Percentiles rank a stretch among this genome's conserved stretches.
Evolutionary conservation across 2,329 filamentous ascomycete species (phyloP).

Genomic region (Calonectria hawksworthii): DNA sequence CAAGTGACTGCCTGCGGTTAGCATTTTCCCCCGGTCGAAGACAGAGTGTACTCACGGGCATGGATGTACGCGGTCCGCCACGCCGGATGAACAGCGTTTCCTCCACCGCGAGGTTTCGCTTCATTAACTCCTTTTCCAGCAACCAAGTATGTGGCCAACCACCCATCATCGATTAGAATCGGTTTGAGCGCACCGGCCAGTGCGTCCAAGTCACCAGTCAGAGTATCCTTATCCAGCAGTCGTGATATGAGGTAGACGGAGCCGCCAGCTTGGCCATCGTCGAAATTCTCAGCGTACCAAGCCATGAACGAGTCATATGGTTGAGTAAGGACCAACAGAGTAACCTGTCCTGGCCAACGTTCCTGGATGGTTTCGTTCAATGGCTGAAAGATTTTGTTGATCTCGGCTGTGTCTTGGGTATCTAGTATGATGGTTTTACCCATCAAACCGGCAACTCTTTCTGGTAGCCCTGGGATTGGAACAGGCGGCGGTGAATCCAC

Average conservation of each 20-base stretch:
- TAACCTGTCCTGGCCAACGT: not conserved
- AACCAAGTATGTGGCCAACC: not conserved
- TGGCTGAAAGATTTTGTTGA: not conserved
- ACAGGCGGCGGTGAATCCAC: not conserved
- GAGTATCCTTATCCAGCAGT: not conserved
- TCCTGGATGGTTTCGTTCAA: not conserved
- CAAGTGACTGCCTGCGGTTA: not conserved
- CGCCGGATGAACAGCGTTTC: not conserved
- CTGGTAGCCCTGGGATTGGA: not conserved
- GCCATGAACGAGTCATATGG: conserved; percentile 2
- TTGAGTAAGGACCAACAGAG: not conserved
- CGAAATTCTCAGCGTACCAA: not conserved
- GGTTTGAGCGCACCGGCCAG: not conserved
- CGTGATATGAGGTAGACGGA: not conserved
- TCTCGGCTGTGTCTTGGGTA: not conserved
- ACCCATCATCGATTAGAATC: not conserved
- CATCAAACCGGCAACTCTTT: not conserved
- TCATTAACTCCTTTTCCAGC: not conserved
- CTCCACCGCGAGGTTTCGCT: not conserved
- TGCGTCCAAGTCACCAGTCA: not conserved
- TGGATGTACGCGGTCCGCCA: not conserved
- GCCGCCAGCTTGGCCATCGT: not conserved
- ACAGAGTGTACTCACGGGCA: not conserved
- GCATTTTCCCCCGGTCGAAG: not conserved
- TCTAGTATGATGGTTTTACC: not conserved